These are phyloP conservation scores for Termitomyces sp. DNA, from an alignment of 768 basidiomycete species.

Conservation along the genomic window DNA sequence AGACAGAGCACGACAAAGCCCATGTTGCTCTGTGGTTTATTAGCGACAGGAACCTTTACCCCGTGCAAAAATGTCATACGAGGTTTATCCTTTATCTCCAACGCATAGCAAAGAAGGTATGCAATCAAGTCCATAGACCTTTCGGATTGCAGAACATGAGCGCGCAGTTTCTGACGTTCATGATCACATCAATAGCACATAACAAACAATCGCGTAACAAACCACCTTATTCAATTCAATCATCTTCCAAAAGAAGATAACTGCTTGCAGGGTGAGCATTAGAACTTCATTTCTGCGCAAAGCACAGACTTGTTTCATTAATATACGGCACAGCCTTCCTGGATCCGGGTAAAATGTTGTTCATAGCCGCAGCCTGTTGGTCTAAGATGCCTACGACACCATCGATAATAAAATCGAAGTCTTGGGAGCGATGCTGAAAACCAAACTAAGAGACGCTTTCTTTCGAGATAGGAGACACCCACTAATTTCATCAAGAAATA, in stretches of 20 bases:
- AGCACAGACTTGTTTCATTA: slow-evolving; percentile 65
- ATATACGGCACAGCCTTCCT: slow-evolving; percentile 77
- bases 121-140: slow-evolving; percentile 72
- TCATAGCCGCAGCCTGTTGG: slow-evolving; percentile 70
- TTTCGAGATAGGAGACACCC: slow-evolving; percentile 16
- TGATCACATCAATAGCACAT: background rate
- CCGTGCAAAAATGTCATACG: slow-evolving; percentile 42
- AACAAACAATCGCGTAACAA: background rate
- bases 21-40: slow-evolving; percentile 68
- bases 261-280: slow-evolving; percentile 26
- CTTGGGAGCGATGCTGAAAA: slow-evolving; percentile 80
- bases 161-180: slow-evolving; percentile 74
- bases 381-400: slow-evolving; percentile 66
- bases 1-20: slow-evolving; percentile 81
- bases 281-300: background rate
- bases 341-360: slow-evolving; percentile 81
- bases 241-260: slow-evolving; percentile 85
- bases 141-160: slow-evolving; percentile 76
- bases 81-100: slow-evolving; percentile 92
- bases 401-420: slow-evolving; percentile 78
- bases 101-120: slow-evolving; percentile 71
- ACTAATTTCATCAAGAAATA: slow-evolving; percentile 91
- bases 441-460: background rate
- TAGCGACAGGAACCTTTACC: background rate
- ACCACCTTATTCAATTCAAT: slow-evolving; percentile 87